Percentiles rank a stretch among this genome's conserved stretches.
These are phyloP conservation scores for Orychophragmus violaceus DNA, from an alignment of 345 rosid genomes.

Conservation along the genomic window DNA sequence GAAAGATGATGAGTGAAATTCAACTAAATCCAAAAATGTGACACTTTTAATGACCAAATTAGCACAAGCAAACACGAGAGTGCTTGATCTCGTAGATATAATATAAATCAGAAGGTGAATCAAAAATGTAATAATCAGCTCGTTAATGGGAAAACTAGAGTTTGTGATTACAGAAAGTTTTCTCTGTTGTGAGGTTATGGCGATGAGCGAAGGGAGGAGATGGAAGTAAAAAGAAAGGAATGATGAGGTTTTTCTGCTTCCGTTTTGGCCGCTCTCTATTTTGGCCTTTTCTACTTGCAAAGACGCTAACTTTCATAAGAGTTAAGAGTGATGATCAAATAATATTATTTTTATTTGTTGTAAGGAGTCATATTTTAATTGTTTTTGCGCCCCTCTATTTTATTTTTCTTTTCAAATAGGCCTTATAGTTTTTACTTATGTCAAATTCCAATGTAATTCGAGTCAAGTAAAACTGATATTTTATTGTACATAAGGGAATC, in stretches of 20 bases:
- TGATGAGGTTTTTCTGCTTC: constrained; percentile 24
- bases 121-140: constrained; percentile 1
- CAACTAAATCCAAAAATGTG: constrained; percentile 11
- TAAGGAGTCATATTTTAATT: neutral
- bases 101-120: neutral
- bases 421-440: neutral
- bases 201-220: constrained; percentile 23
- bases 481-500: neutral
- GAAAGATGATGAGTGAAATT: neutral
- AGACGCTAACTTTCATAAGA: neutral
- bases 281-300: constrained; percentile 27
- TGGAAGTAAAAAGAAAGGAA: constrained; percentile 7
- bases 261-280: constrained; percentile 32
- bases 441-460: neutral
- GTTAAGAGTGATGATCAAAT: too few species aligned
- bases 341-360: neutral
- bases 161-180: neutral
- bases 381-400: neutral
- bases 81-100: constrained; percentile 15
- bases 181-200: constrained; percentile 20
- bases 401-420: neutral
- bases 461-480: neutral
- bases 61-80: neutral
- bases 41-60: constrained; percentile 2
- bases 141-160: neutral